phyloP scores from a whole-genome alignment of 2,329 filamentous ascomycete genomes.

The Fusarium albidum region DNA sequence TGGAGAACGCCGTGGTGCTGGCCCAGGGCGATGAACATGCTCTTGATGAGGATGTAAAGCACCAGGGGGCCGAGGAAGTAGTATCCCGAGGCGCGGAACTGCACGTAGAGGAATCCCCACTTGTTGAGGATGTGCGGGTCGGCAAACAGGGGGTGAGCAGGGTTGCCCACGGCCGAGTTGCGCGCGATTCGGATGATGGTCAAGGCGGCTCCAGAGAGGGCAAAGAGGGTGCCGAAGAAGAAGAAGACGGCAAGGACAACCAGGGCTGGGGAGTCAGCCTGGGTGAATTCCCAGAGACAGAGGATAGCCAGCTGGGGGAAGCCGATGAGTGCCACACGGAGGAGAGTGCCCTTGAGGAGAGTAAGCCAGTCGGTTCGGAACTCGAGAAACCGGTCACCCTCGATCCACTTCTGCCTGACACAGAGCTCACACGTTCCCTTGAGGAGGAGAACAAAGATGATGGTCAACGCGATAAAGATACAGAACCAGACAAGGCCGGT shows the following conservation, averaged over 20 bases:
- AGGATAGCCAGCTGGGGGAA: slow-evolving; percentile 91
- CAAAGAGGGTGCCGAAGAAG: slow-evolving; percentile 78
- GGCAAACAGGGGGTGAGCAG: slow-evolving; percentile 94
- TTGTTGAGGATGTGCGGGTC: slow-evolving; percentile 92
- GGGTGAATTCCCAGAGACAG: slow-evolving; percentile 92
- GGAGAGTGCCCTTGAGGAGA: slow-evolving; percentile 90
- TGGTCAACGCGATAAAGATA: slow-evolving; percentile 78
- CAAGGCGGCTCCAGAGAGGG: slow-evolving; percentile 82
- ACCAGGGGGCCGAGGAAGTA: slow-evolving; percentile 89
- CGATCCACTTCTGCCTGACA: slow-evolving; percentile 78
- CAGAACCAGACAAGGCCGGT: slow-evolving; percentile 91
- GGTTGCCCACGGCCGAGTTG: slow-evolving; percentile 76
- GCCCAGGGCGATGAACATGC: slow-evolving; percentile 84
- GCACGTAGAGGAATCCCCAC: slow-evolving; percentile 97
- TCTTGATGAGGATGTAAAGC: slow-evolving; percentile 81
- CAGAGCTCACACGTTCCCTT: slow-evolving; percentile 82
- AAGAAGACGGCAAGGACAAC: slow-evolving; percentile 89
- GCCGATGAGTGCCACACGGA: slow-evolving; percentile 87
- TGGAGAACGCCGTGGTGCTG: slow-evolving; percentile 78
- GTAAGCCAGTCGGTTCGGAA: slow-evolving; percentile 95
- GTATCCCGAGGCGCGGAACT: slow-evolving; percentile 94
- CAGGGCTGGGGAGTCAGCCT: slow-evolving; percentile 82
- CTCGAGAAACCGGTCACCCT: slow-evolving; percentile 85
- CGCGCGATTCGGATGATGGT: slow-evolving; percentile 93
- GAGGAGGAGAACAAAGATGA: slow-evolving; percentile 77